phyloP scores from a whole-genome alignment of 2,329 filamentous ascomycete genomes.

The Hypoxylon sp. region DNA sequence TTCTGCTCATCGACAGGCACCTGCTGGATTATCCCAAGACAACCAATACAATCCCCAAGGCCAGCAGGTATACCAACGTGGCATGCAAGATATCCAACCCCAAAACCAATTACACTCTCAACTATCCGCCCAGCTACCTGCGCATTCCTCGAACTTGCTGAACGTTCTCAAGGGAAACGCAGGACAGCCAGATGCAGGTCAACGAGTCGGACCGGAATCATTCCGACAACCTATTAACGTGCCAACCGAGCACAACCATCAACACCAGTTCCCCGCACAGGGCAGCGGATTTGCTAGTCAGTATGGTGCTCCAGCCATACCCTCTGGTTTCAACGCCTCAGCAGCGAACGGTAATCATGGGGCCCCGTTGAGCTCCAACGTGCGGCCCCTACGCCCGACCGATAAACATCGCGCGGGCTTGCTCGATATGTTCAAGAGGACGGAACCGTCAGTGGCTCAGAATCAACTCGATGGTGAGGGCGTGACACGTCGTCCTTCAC shows the following conservation, averaged over 20 bases:
- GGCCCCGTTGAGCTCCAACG: slow-evolving; percentile 27
- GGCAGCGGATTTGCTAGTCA: slow-evolving; percentile 31
- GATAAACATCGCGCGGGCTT: slow-evolving; percentile 63
- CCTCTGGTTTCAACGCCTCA: slow-evolving; percentile 22
- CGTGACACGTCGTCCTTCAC: slow-evolving; percentile 23
- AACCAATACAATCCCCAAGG: slow-evolving; percentile 32
- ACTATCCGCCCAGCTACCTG: slow-evolving; percentile 44
- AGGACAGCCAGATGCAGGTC: slow-evolving; percentile 33
- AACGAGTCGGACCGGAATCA: slow-evolving; percentile 28
- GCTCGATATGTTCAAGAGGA: slow-evolving; percentile 67
- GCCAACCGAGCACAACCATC: slow-evolving; percentile 30
- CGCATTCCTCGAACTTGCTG: slow-evolving; percentile 53
- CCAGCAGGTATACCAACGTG: slow-evolving; percentile 38
- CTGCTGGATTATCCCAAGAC: slow-evolving; percentile 40
- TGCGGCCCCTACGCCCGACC: slow-evolving; percentile 42
- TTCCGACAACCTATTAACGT: slow-evolving; percentile 18
- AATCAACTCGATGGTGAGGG: slow-evolving; percentile 41
- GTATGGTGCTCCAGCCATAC: slow-evolving; percentile 35
- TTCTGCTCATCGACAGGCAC: slow-evolving; percentile 30
- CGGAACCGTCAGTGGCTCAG: slow-evolving; percentile 47
- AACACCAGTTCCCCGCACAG: slow-evolving; percentile 28
- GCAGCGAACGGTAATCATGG: slow-evolving; percentile 34
- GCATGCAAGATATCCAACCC: slow-evolving; percentile 25
- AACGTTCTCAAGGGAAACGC: slow-evolving; percentile 57
- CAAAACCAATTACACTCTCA: slow-evolving; percentile 37